Conservation (phyloP, 1,139 yeast genomes). For the Zygosaccharomyces sapae region DNA sequence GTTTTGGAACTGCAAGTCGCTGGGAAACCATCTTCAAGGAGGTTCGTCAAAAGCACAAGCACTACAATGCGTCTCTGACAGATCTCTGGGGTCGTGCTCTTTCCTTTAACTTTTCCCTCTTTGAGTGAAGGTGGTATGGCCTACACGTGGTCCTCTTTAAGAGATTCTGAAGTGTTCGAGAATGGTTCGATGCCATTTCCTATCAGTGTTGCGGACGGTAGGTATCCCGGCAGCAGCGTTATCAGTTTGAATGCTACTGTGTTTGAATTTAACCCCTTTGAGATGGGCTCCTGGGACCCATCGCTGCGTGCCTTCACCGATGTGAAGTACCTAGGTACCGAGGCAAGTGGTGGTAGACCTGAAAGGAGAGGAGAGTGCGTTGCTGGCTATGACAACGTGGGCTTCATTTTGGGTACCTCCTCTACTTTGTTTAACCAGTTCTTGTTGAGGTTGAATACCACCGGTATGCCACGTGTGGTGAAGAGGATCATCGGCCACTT, state of each 20-base stretch:
- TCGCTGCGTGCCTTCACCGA: slow-evolving; percentile 63
- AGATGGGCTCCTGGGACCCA: slow-evolving; percentile 88
- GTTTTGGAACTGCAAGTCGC: slow-evolving; percentile 54
- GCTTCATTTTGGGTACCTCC: slow-evolving; percentile 71
- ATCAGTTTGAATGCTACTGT: slow-evolving; percentile 65
- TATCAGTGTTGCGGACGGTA: slow-evolving; percentile 70
- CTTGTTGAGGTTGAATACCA: slow-evolving; percentile 53
- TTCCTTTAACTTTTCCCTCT: slow-evolving; percentile 64
- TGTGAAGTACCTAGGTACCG: slow-evolving; percentile 68
- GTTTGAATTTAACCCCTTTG: slow-evolving; percentile 76
- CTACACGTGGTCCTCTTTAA: slow-evolving; percentile 39
- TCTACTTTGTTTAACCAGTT: slow-evolving; percentile 74
- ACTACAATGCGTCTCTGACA: slow-evolving; percentile 72
- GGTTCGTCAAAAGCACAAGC: slow-evolving; percentile 54
- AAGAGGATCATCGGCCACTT: slow-evolving; percentile 45
- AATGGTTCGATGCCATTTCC: slow-evolving; percentile 78
- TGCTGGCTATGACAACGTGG: slow-evolving; percentile 73
- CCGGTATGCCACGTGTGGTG: slow-evolving; percentile 47
- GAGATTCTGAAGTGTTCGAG: slow-evolving; percentile 42
- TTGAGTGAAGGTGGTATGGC: slow-evolving; percentile 56
- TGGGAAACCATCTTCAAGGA: slow-evolving; percentile 41
- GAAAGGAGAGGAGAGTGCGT: slow-evolving; percentile 44
- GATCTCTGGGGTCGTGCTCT: slow-evolving; percentile 92
- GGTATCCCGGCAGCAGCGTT: slow-evolving; percentile 61
- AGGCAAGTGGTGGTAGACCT: slow-evolving; percentile 55